These are phyloP conservation scores for Rhynchospora breviuscula DNA, from an alignment of 176 grass and related monocot species.

Conservation along the genomic window DNA sequence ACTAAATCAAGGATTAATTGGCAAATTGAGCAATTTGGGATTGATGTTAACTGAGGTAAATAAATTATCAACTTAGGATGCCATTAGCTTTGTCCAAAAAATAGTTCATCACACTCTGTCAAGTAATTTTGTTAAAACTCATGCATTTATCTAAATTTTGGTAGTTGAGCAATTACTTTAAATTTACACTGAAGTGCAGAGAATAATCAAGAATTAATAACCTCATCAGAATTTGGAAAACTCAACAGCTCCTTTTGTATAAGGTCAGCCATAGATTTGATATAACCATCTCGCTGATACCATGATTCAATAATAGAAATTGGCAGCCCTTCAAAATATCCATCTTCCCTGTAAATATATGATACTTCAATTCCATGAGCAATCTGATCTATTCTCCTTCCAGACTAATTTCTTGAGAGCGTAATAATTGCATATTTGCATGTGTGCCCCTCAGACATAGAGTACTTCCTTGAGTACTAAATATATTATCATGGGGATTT, in stretches of 20 bases:
- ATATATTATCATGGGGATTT: background rate
- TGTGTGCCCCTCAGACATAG: background rate
- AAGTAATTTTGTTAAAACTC: background rate
- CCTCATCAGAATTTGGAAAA: conserved; percentile 75
- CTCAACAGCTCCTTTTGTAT: conserved; percentile 60
- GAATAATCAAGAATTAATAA: conserved; percentile 16
- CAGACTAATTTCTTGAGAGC: background rate
- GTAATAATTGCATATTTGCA: background rate
- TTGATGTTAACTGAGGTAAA: background rate
- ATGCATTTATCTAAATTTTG: background rate
- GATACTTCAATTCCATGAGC: background rate
- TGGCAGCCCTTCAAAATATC: conserved; percentile 72
- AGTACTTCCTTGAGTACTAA: background rate
- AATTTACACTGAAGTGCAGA: background rate
- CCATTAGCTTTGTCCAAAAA: background rate
- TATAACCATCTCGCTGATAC: conserved; percentile 92
- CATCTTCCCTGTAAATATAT: conserved; percentile 66
- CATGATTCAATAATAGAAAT: conserved; percentile 91
- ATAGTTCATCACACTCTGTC: background rate
- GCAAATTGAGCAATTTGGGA: background rate
- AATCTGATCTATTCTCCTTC: background rate
- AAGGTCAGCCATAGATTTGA: conserved; percentile 89
- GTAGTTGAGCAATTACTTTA: no score
- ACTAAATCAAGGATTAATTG: background rate
- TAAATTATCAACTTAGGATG: background rate